These are phyloP conservation scores for Gynochthodes officinalis DNA, from an alignment of 257 asterid species.

Conservation along the genomic window DNA sequence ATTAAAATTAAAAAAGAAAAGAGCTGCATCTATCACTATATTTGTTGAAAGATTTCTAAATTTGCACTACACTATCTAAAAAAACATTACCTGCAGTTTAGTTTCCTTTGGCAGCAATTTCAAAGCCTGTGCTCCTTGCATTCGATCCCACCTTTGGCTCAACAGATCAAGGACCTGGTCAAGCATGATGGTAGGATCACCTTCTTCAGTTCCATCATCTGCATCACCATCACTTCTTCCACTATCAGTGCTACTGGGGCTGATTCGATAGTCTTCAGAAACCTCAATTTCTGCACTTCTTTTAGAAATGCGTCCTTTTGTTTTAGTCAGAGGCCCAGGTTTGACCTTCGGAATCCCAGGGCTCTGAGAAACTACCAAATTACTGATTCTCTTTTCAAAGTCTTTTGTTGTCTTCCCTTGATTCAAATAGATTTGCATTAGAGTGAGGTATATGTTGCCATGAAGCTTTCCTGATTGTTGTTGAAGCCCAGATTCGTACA, in stretches of 20 bases:
- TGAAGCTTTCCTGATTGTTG: constrained; percentile 64
- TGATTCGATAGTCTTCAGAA: constrained; percentile 70
- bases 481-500: constrained; percentile 57
- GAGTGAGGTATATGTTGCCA: constrained; percentile 76
- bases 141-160: constrained; percentile 91
- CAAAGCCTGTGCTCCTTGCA: constrained; percentile 93
- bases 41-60: neutral
- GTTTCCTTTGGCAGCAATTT: constrained; percentile 89
- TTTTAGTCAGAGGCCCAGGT: constrained; percentile 39
- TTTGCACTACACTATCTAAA: neutral
- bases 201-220: constrained; percentile 67
- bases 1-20: no score
- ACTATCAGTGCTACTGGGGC: constrained; percentile 83
- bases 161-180: constrained; percentile 90
- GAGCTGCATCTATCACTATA: neutral
- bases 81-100: constrained; percentile 62
- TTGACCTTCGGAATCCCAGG: constrained; percentile 50
- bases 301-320: constrained; percentile 42
- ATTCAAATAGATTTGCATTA: constrained; percentile 89
- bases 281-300: constrained; percentile 88
- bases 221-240: constrained; percentile 89
- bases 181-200: constrained; percentile 68
- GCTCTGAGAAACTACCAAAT: constrained; percentile 49
- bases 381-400: constrained; percentile 65
- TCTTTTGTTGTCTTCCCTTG: constrained; percentile 77